phyloP scores from a whole-genome alignment of 495 filamentous ascomycete genomes.

The Beverwykella pulmonaria region DNA sequence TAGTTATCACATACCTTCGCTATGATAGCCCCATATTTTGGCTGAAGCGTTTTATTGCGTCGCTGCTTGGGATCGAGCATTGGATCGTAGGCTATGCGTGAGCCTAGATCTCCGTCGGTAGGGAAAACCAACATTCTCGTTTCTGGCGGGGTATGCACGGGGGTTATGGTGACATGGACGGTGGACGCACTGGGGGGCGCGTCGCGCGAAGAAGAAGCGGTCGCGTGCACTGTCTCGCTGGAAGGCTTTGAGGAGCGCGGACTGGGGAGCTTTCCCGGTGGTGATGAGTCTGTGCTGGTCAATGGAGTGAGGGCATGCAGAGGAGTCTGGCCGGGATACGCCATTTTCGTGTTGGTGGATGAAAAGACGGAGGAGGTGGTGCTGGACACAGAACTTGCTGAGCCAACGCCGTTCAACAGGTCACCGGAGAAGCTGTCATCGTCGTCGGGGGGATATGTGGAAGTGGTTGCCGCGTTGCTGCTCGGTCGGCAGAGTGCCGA shows the following conservation, averaged over 20 bases:
- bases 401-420: conserved; percentile 64
- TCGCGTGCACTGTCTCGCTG: conserved; percentile 37
- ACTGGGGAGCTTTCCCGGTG: conserved; percentile 60
- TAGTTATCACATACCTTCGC: conserved; percentile 62
- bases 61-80: conserved; percentile 63
- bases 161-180: conserved; percentile 48
- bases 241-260: conserved; percentile 51
- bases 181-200: conserved; percentile 27
- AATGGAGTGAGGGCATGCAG: conserved; percentile 70
- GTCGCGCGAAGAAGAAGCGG: conserved; percentile 27
- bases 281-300: conserved; percentile 76
- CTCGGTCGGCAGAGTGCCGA: conserved; percentile 23
- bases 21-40: conserved; percentile 55
- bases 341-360: conserved; percentile 51
- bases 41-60: conserved; percentile 1
- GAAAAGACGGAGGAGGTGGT: conserved; percentile 65
- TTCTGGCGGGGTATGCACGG: conserved; percentile 55
- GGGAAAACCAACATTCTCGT: conserved; percentile 63
- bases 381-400: conserved; percentile 66
- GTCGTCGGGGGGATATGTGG: conserved; percentile 34
- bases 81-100: conserved; percentile 74
- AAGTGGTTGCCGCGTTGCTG: conserved; percentile 27
- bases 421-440: conserved; percentile 65
- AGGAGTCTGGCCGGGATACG: conserved; percentile 53
- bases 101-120: conserved; percentile 64